Evolutionary conservation across 2,329 filamentous ascomycete genomes (phyloP), one percentile per base, ranked within the genome.

Genomic region (Curvularia hawaiiensis): DNA sequence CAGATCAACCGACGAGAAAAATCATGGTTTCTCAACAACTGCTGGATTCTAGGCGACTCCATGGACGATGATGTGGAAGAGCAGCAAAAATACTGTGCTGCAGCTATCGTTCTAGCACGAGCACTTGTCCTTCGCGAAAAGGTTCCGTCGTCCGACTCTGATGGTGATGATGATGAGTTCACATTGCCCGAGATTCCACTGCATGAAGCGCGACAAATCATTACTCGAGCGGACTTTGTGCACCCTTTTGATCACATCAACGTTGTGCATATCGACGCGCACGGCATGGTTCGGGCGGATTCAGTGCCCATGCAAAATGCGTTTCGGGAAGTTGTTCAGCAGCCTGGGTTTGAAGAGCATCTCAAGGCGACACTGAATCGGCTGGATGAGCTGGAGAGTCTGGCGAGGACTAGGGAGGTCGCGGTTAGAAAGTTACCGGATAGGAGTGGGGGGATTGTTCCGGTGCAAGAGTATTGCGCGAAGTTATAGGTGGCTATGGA

Each of bases 11-110:
- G 84, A 41, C 83, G 81, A 11, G 90, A 93, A 72, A 90, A 90
- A 71, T 88, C 85, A 0, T 92, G 90, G 90, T 88, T 92, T 64
- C 77, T 92, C n/a, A 92, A 91, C 74, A 86, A 77, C 69, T 91
- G 89, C 70, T 90, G 89, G 84, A 90, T 92, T 52, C 80, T 93
- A 1, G 90, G 90, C 14, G 81, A 79, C 59, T 86, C 87, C 56
- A 92, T 90, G 88, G 95, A 97, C 65, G 94, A 98, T 75, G 95
- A 99, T 72, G 95, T 97, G 59, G 97, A 97, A 87, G 92, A 97
- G 72, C 90, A 97, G 73, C 92, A 97, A 72, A 97, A 97, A 76
- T 97, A 91, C 82, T 91, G 93, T 50, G 89, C 92, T 7, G 93
- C 92, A n/a, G 92, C 94, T 35, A 96, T 97, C 87, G 89, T 96